Conservation (phyloP, 139 green algal species). For the Klebsormidium nitens region DNA sequence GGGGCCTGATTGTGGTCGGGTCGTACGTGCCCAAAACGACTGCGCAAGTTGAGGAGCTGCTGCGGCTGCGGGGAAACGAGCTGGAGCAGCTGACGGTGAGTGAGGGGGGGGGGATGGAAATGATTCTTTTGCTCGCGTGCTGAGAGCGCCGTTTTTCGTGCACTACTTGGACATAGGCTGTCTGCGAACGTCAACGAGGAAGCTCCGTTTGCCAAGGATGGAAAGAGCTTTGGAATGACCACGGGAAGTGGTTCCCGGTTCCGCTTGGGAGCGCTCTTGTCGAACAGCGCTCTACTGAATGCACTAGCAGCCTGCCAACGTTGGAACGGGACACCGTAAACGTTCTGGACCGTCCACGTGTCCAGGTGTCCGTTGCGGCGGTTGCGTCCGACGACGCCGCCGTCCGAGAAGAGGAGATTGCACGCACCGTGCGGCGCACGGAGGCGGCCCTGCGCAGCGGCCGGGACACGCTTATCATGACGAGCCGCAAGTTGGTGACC, state of each 20-base stretch:
- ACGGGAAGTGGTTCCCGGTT: no score
- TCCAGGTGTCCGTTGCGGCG: constrained; percentile 12
- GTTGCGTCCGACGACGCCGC: constrained; percentile 6
- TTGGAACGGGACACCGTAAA: neutral
- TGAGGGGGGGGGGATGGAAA: neutral
- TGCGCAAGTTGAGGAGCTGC: constrained; percentile 14
- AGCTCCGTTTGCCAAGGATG: no score
- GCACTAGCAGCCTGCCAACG: neutral
- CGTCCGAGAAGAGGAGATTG: constrained; percentile 15
- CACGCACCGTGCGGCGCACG: neutral
- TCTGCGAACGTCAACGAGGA: no score
- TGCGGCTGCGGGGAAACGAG: neutral
- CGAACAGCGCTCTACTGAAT: no score
- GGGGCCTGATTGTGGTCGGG: constrained; percentile 34
- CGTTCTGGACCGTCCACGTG: neutral
- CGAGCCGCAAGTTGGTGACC: constrained; percentile 16
- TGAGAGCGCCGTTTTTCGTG: no score
- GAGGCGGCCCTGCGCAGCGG: constrained; percentile 2
- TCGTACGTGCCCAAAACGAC: constrained; percentile 42
- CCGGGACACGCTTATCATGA: constrained; percentile 14
- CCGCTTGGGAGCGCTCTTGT: no score
- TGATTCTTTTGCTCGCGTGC: no score
- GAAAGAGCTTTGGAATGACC: no score
- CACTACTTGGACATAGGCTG: no score
- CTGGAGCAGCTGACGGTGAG: neutral